Evolutionary conservation across 176 grass and related monocot genomes (phyloP).

Genomic region (Cenchrus americanus): DNA sequence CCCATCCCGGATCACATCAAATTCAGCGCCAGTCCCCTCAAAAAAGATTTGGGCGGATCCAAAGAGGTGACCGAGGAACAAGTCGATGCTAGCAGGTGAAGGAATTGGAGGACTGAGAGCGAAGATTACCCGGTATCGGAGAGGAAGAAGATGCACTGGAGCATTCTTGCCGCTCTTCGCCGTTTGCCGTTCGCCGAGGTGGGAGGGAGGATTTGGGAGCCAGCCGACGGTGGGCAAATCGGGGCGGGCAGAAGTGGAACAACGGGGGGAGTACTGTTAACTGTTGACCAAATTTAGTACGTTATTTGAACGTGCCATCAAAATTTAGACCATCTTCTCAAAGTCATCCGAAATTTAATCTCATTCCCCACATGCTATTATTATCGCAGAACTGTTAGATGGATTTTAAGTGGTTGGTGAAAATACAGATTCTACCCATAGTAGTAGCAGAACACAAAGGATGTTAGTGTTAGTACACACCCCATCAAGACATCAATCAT

Average conservation of each 20-base stretch:
- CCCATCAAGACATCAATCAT: no score
- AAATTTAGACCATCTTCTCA: no score
- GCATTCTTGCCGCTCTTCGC: slow-evolving; percentile 45
- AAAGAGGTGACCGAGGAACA: background rate
- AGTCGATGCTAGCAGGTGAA: background rate
- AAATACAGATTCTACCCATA: no score
- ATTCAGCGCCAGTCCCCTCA: slow-evolving; percentile 2
- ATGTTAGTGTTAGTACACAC: no score
- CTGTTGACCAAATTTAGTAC: no score
- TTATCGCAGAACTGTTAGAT: no score
- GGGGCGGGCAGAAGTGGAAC: background rate
- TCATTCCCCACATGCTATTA: no score
- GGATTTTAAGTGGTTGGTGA: no score
- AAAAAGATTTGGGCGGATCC: slow-evolving; percentile 32
- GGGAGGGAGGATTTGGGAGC: background rate
- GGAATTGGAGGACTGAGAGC: background rate
- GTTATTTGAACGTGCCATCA: no score
- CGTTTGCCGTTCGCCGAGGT: background rate
- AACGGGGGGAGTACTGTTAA: background rate
- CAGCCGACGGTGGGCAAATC: background rate
- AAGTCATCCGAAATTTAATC: no score
- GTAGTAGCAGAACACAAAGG: no score
- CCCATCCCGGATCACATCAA: background rate
- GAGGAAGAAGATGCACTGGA: slow-evolving; percentile 85
- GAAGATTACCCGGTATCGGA: slow-evolving; percentile 80